Evolutionary conservation across 2,329 filamentous ascomycete genomes (phyloP), one percentile per base, ranked within the genome.

Genomic region (Falciphora oryzae): DNA sequence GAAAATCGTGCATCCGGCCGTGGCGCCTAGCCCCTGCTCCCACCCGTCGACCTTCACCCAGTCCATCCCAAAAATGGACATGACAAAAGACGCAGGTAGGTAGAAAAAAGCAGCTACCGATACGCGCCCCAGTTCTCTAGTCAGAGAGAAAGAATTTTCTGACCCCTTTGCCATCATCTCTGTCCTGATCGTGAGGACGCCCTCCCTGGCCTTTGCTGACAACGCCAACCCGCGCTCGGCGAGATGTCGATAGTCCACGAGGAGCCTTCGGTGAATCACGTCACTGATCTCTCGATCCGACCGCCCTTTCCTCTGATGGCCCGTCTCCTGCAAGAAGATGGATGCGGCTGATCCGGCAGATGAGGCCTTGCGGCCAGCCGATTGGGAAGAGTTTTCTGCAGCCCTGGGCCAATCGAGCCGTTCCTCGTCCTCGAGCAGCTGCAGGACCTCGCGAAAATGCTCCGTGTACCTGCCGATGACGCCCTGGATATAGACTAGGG

Each of bases 31-130:
- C 44, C 44, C 44, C 44, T 22, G 22, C 44, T 10, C 22, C 44
- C 44, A 50, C 44, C 22, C 11, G 11, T 50, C 44, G 22, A 50
- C 11, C 44, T 10, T 11, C 11, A 50, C 44, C 44, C 44, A 50
- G 44, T 50, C 22, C 44, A 50, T 50, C 44, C 44, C 44, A 22
- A 50, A 50, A 10, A 50, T 22, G 11, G 63, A 61, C 57, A 38
- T 29, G 31, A 63, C 38, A n/a, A 59, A 60, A 62, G 63, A 29
- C 53, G 57, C n/a, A 29, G 44, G 57, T 31, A 61, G 62, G 29
- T 67, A 65, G 56, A 67, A 65, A 59, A 57, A 66, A 44, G 59
- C 64, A 57, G 50, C 25, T 35, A 64, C 63, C 65, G 66, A 70
- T 65, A 29, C 57, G 53, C 44, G 44, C 44, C 44, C 44, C 44